Evolutionary conservation across 2,329 filamentous ascomycete species (phyloP).

Genomic region (Karstenula rhodostoma): DNA sequence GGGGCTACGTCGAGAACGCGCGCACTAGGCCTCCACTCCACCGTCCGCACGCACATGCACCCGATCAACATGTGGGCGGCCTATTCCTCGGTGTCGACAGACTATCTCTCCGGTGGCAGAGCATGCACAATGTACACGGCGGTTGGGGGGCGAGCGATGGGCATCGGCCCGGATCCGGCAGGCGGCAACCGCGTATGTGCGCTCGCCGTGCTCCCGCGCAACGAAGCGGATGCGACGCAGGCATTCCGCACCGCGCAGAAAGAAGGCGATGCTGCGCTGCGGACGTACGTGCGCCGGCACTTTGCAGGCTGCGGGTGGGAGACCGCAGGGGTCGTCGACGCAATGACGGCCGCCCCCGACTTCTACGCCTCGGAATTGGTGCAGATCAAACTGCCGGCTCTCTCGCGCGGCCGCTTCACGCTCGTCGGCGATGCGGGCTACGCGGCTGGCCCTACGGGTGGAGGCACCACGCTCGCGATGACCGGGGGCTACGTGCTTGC

Average conservation of each 20-base stretch:
- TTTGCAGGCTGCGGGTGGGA: slow-evolving; percentile 48
- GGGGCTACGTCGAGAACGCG: slow-evolving; percentile 27
- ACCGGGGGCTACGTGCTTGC: slow-evolving; percentile 47
- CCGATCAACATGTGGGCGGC: slow-evolving; percentile 20
- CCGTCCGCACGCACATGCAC: slow-evolving; percentile 18
- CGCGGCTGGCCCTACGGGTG: slow-evolving; percentile 34
- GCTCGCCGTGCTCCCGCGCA: slow-evolving; percentile 47
- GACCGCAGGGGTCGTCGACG: slow-evolving; percentile 40
- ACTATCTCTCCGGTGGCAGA: slow-evolving; percentile 12
- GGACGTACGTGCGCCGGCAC: slow-evolving; percentile 13
- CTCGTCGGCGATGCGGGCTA: slow-evolving; percentile 49
- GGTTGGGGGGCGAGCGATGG: slow-evolving; percentile 44
- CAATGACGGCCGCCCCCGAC: slow-evolving; percentile 48
- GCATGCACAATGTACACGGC: slow-evolving; percentile 25
- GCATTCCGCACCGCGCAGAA: slow-evolving; percentile 53
- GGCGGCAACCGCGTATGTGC: slow-evolving; percentile 53
- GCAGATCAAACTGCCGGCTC: slow-evolving; percentile 38
- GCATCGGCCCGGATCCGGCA: slow-evolving; percentile 44
- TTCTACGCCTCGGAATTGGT: slow-evolving; percentile 53
- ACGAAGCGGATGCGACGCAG: slow-evolving; percentile 33
- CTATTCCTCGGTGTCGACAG: slow-evolving; percentile 19
- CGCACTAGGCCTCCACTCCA: slow-evolving; percentile 18
- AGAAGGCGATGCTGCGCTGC: slow-evolving; percentile 29
- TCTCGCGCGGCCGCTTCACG: slow-evolving; percentile 38
- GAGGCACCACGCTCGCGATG: slow-evolving; percentile 37